phyloP scores from a whole-genome alignment of 176 grass and related monocot species.

The Rhynchospora breviuscula region DNA sequence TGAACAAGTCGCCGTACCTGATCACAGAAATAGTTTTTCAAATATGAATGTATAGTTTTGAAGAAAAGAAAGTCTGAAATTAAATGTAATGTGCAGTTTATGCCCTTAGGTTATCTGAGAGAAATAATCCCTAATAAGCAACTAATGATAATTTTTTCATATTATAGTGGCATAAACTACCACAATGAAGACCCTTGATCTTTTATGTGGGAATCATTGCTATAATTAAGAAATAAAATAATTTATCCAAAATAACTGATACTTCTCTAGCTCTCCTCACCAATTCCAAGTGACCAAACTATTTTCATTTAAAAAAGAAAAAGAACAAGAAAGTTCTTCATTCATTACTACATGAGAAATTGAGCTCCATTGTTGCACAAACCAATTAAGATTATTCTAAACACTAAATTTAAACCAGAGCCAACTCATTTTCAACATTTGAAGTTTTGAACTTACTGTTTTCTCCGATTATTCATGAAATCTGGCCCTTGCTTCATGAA shows the following conservation, averaged over 20 bases:
- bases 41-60: background rate
- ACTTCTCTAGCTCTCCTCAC: too few species aligned
- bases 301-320: background rate
- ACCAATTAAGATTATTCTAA: background rate
- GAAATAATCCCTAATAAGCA: too few species aligned
- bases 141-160: too few species aligned
- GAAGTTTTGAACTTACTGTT: slow-evolving; percentile 26
- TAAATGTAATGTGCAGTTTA: too few species aligned
- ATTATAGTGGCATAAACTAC: too few species aligned
- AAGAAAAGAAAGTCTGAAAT: background rate
- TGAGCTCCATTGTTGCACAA: background rate
- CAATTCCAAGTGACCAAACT: background rate
- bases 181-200: too few species aligned
- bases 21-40: background rate
- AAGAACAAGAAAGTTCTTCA: background rate
- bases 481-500: slow-evolving; percentile 59
- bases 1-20: slow-evolving; percentile 36
- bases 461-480: slow-evolving; percentile 65
- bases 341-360: background rate
- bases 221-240: background rate
- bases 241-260: background rate
- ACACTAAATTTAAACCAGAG: background rate
- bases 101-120: too few species aligned
- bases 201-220: too few species aligned
- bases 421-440: background rate